Conservation (phyloP, 331 rosid species). For the Saraca asoca region DNA sequence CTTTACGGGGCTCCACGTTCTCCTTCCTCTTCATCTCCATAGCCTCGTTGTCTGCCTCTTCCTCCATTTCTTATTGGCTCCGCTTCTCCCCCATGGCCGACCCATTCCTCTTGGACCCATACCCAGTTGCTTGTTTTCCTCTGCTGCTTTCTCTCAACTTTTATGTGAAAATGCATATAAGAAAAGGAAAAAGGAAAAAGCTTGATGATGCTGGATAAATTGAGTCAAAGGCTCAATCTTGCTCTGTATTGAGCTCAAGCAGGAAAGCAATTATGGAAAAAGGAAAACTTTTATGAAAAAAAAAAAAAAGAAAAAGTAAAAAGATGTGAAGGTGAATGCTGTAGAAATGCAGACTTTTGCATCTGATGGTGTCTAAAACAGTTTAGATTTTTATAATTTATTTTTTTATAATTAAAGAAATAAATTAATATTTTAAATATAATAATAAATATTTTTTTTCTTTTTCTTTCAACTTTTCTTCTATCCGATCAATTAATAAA, state of each 20-base stretch:
- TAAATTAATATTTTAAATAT: no score
- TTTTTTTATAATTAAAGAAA: no score
- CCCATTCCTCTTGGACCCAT: conserved; percentile 73
- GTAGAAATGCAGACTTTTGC: no score
- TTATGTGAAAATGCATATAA: conserved; percentile 47
- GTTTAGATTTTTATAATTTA: no score
- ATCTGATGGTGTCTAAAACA: no score
- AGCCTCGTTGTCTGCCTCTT: conserved; percentile 43
- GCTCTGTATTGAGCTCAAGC: not conserved
- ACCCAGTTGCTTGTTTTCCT: conserved; percentile 84
- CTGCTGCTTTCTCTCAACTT: conserved; percentile 59
- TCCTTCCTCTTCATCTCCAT: conserved; percentile 74
- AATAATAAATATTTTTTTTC: no score
- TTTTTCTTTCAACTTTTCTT: no score
- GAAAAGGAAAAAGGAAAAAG: conserved; percentile 14
- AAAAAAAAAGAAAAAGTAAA: no score
- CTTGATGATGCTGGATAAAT: not conserved
- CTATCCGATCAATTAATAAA: no score
- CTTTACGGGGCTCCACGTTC: conserved; percentile 96
- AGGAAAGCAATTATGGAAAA: not conserved
- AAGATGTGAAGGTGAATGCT: no score
- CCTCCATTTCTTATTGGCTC: conserved; percentile 45
- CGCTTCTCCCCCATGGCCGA: conserved; percentile 44
- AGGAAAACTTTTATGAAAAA: not conserved
- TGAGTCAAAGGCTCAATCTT: not conserved